Base-by-base conservation (phyloP, 1,284 basidiomycete genomes). In the Singerocomus inundabilis region DNA sequence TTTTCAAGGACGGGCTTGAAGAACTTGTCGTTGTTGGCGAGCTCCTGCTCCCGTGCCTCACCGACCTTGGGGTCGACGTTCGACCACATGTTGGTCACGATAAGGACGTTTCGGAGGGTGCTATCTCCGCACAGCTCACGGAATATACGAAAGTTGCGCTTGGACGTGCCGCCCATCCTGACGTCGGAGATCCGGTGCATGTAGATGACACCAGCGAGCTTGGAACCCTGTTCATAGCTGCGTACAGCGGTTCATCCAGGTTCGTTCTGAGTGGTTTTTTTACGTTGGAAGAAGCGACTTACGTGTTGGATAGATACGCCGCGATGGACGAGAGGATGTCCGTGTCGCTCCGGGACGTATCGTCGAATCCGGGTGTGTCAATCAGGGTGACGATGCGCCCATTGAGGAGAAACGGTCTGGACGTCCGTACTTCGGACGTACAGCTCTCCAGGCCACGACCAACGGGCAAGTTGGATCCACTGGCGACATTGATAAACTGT, bases 31-130 rank as follows among this genome's bases (percentile, higher is more conserved):
- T 74, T 71, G 26, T 39, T 59, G 24, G 61, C 57, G 13, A 74
- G 61, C 49, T 74, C 70, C 0, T 38, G 49, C 42, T 75, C 72
- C 24, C 72, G 61, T 5, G 62, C 67, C 47, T 69, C 62, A 2
- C 70, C 72, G 21, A 66, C 39, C 45, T 67, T 66, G 41, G 55
- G 58, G 38, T 68, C 62, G 34, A 75, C 67, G 47, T 70, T 66
- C 18, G 69, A 69, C 79, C 79, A 81, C 75, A 77, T 78, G 46
- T 70, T 79, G 44, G 78, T 81, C 29, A 72, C 71, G 51, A 81
- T 69, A 18, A 76, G 62, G 24, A 81, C 77, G 53, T 76, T 79
- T 35, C 69, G 64, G 46, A 81, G 68, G 2, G 74, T 70, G 13
- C 54, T 64, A 21, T 78, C 75, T 10, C 79, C 80, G 55, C 80